Conservation (phyloP, 202 grass and related monocot species). For the Panicum virgatum region DNA sequence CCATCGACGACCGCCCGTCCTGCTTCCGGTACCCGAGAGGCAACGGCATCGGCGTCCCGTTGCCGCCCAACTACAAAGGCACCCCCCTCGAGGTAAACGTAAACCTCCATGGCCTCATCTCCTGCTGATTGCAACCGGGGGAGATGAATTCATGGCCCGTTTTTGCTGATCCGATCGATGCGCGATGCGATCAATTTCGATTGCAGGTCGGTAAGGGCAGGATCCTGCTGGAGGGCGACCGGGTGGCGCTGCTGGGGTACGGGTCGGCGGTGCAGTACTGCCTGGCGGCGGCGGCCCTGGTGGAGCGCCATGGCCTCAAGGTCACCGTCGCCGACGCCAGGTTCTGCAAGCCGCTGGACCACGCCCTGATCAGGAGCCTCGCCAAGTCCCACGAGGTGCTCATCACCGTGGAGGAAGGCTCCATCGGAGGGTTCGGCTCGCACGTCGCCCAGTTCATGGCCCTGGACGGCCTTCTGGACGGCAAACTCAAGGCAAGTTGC, state of each 20-base stretch:
- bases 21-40: conserved; percentile 95
- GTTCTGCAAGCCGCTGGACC: conserved; percentile 97
- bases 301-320: conserved; percentile 60
- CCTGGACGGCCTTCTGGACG: conserved; percentile 86
- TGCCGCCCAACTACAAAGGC: conserved; percentile 86
- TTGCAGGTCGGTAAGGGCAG: conserved; percentile 83
- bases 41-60: conserved; percentile 72
- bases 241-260: conserved; percentile 87
- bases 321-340: conserved; percentile 86
- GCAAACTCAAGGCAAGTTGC: conserved; percentile 66
- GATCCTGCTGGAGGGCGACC: conserved; percentile 77
- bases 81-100: conserved; percentile 77
- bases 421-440: conserved; percentile 91
- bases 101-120: not conserved
- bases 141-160: too few relatives aligned
- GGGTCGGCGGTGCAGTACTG: conserved; percentile 91
- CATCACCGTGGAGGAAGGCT: conserved; percentile 95
- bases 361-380: conserved; percentile 73
- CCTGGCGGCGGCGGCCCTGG: conserved; percentile 60
- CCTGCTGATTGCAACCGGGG: not conserved
- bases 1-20: conserved; percentile 79
- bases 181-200: not conserved
- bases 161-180: not conserved
- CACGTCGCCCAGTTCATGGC: conserved; percentile 96
- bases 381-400: conserved; percentile 84